Evolutionary conservation across 768 basidiomycete species (phyloP), one percentile per base, ranked within the genome.

Genomic region (Chalciporus pseudorubinellus): DNA sequence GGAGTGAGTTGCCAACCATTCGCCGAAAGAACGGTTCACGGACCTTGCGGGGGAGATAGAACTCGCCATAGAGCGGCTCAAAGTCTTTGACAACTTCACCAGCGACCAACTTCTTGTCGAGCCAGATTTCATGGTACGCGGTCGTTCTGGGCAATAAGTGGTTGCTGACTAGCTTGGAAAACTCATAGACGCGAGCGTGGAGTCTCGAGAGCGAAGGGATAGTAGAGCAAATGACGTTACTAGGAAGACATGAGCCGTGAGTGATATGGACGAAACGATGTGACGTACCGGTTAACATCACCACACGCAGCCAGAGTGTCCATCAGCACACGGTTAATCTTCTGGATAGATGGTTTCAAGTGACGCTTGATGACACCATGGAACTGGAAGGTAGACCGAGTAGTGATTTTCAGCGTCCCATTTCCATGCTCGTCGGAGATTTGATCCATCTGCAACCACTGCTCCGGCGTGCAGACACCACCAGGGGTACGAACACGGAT

Each of bases 101-200:
- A 4, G 89, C 92, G 45, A 99, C 88, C 60, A 93, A 72, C 75
- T 97, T 97, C 76, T 97, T 95, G 74, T 98, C 94, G 39, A 98
- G 77, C 95, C 95, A 99, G 56, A 99, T 98, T 72, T 99, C 97
- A 66, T 98, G 92, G 68, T 99, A 98, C 6, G 97, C 97, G 4
- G 84, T 83, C 5, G 95, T 98, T 40, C 84, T 79, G 19, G 97
- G 97, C 29, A 97, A 77, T 38, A 99, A 80, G 63, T 90, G 86
- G 53, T 85, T 82, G 71, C 92, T 94, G 63, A 95, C 80, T 51
- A 77, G 75, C 62, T 87, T 92, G 2, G 92, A 80, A 61, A 98
- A 97, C 34, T 85, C 78, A 63, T 83, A 92, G 13, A 93, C 92
- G 67, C 87, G 80, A 19, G 72, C 70, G 71, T 99, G 97, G 26